Evolutionary conservation across 2,329 filamentous ascomycete species (phyloP), one percentile per base, ranked within the genome.

Genomic region (Diplodia sapinea): DNA sequence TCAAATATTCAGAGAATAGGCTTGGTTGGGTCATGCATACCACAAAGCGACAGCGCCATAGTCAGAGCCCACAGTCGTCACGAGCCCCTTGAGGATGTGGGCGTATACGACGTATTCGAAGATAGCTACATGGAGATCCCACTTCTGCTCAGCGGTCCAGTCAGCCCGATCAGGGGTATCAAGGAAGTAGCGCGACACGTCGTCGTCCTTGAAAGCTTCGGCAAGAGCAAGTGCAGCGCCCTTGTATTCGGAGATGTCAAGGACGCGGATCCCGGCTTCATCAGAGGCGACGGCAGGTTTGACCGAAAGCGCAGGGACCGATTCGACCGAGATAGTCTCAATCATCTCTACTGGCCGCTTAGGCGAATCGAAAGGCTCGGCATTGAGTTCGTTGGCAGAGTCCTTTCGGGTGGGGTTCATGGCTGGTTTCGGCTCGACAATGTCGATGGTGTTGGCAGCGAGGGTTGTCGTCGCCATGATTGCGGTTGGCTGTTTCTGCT

Each of bases 41-140:
- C 92, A 95, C 64, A 95, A 82, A 68, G 91, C 91, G 66, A 95
- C 89, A 70, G 88, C 89, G 71, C 92, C 91, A 74, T 91, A 92
- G 74, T 93, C 87, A 6, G 88, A 86, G 20, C 92, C 92, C 70
- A 91, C 88, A 66, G 89, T 88, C 55, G 91, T 89, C 66, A 91
- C 91, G 68, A 92, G 79, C 67, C 92, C 92, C 72, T 89, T 89
- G 74, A 91, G 85, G 78, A 88, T 88, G 77, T 93, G 91, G 69
- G 91, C 88, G 68, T 91, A 91, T 61, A 89, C 89, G 72, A 92
- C 85, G 79, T 93, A 94, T 72, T 88, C 89, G 82, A 94, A 87
- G 72, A 93, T 90, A 75, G 90, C 86, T 71, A 91, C 84, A 78
- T 95, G 92, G 55, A 95, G 83, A 71, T 88, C 86, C 89, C 90